Base-by-base conservation (phyloP, 2,329 filamentous ascomycete genomes). In the Aspergillus phoenicis region DNA sequence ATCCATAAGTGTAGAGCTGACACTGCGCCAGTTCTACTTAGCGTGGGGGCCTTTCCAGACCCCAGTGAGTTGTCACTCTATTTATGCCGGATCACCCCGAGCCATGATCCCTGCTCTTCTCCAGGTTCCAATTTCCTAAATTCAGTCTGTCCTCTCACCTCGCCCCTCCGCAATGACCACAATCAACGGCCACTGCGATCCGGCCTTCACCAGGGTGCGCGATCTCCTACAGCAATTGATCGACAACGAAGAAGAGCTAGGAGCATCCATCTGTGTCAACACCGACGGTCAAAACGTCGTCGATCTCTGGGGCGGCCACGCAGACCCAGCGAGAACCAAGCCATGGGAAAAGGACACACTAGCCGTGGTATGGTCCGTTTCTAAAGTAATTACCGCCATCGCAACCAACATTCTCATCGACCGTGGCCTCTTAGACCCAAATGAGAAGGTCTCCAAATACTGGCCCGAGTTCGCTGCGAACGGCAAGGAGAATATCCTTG, bases 391-490 rank as follows among this genome's bases (percentile, higher is more conserved):
- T 36, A 70, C 70, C 13, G 71, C 70, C 4, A 68, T 82, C 8
- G 76, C 79, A 0, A 69, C 71, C 1, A 66, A 80, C 22, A 66
- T 81, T 22, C 75, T 80, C 6, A 71, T 79, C 33, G 74, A 80
- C 49, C 75, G 78, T 4, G 78, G 77, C 3, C 62, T 75, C 0
- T 58, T 82, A 0, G 68, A 75, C 57, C 65, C 73, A 1, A 62
- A 77, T 48, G 78, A 72, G 11, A 74, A 74, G 2, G 77, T 82
- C 1, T 63, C 75, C 1, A 70, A 73, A 41, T 78, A 82, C 69
- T 83, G 81, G 81, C 81, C 81, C 1, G 81, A 82, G 48, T 82
- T 82, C 58, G 77, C 69, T 0, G 71, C 63, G 11, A 77, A 78
- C 20, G 79, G 78, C 39, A 81, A 82, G 52, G 68, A 77, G 41